Evolutionary conservation across 2,329 filamentous ascomycete species (phyloP).

Genomic region (Aphanocladium album): DNA sequence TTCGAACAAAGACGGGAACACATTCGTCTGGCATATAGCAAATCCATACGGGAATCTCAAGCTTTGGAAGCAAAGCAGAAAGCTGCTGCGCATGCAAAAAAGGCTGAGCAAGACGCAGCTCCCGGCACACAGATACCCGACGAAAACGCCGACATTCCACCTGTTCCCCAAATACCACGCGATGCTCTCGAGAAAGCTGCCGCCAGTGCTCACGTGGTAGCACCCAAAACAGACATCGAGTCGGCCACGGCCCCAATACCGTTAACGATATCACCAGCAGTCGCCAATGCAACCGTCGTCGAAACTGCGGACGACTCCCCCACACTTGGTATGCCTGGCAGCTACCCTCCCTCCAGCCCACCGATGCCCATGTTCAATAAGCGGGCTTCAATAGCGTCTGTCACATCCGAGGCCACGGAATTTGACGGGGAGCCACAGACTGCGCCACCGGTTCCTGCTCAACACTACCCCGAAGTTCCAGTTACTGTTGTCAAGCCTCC

Average conservation of each 20-base stretch:
- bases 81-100: slow-evolving; percentile 44
- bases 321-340: slow-evolving; percentile 61
- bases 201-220: background rate
- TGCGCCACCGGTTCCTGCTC: slow-evolving; percentile 40
- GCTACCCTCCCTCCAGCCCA: slow-evolving; percentile 45
- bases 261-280: slow-evolving; percentile 14
- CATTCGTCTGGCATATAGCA: slow-evolving; percentile 80
- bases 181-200: background rate
- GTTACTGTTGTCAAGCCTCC: slow-evolving; percentile 25
- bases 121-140: background rate
- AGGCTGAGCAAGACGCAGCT: slow-evolving; percentile 27
- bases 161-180: slow-evolving; percentile 9
- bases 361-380: slow-evolving; percentile 39
- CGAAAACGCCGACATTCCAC: background rate
- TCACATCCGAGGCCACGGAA: slow-evolving; percentile 58
- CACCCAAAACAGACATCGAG: background rate
- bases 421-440: slow-evolving; percentile 70
- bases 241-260: background rate
- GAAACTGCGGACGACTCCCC: slow-evolving; percentile 51
- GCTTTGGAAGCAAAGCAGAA: slow-evolving; percentile 50
- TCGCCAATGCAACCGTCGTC: background rate
- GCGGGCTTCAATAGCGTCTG: slow-evolving; percentile 56
- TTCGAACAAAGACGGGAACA: slow-evolving; percentile 77
- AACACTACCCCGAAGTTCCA: slow-evolving; percentile 21
- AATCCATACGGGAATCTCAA: slow-evolving; percentile 71